Base-by-base conservation (phyloP, 163 green algal genomes). In the Chlorella variabilis region DNA sequence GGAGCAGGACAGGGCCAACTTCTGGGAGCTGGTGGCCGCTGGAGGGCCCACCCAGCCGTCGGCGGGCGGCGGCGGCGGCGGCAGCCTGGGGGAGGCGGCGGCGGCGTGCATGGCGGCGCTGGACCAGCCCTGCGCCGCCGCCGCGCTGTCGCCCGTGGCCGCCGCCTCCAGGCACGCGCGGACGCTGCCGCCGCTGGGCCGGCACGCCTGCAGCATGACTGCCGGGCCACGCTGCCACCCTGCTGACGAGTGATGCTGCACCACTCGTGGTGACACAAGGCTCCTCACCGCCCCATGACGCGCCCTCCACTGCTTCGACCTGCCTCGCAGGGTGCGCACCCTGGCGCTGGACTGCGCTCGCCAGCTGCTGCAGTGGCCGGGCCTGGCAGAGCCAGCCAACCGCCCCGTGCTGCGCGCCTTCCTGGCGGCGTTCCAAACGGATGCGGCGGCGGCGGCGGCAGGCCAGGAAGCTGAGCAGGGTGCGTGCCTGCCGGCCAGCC, bases 291-390 rank as follows among this genome's bases (percentile, higher is more conserved):
- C 17, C 27, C 4, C 39, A 4, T 36, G 25, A 2, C 34, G 4
- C 62, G 9, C 25, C 34, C 58, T 29, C 27, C 58, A 2, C 31
- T n/a, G 15, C 41, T 31, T 29, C 36, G 25, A 7, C 34, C 25
- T 23, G 11, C 68, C 4, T 17, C 45, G 27, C 73, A 80, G 73
- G 39, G 80, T 85, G 29, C 62, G 51, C 54, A 65, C 59, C 4
- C 41, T 79, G 39, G 56, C 20, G 0, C 36, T 85, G 48, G 80
- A 85, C 42, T 82, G 71, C 66, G 45, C 82, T 21, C 71, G 31
- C 33, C 75, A 75, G 65, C 71, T 85, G 71, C 34, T 85, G 80
- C 11, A 34, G 33, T 85, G 54, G 45, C 80, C 74, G 15, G 71
- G 29, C 7, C 39, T 80, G 54, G n/a, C 33, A 3, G 31, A 76